A percentile compares a stretch with the other conserved stretches of the same genome.
Conservation (phyloP, 441 rosid genomes). For the Metrosideros polymorpha region DNA sequence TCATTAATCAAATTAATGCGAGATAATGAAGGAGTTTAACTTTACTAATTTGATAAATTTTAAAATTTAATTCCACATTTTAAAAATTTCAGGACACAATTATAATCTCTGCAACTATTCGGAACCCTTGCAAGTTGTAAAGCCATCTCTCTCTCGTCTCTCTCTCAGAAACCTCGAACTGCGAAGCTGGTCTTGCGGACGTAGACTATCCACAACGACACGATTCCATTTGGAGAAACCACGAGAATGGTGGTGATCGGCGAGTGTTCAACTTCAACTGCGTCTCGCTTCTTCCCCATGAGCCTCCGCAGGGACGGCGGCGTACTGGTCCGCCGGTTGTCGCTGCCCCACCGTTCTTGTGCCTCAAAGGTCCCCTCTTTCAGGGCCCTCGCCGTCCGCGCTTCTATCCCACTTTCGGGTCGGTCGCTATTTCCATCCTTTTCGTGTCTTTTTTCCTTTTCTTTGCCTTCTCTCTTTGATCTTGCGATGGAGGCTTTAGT, state of each 20-base stretch:
- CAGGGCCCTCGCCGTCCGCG: constrained; percentile 17
- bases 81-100: neutral
- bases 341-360: constrained; percentile 15
- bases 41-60: neutral
- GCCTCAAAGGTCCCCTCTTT: constrained; percentile 3
- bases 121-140: no score
- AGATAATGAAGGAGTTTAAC: accelerated
- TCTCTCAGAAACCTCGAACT: neutral
- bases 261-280: constrained; percentile 34
- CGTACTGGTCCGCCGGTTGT: constrained; percentile 16
- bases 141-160: neutral
- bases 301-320: neutral
- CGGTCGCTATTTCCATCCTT: constrained; percentile 5
- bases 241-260: constrained; percentile 1
- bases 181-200: neutral
- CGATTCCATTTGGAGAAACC: neutral
- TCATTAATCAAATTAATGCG: neutral
- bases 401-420: constrained; percentile 14
- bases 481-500: neutral
- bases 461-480: neutral
- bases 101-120: no score
- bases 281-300: constrained; percentile 2
- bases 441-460: constrained; percentile 6
- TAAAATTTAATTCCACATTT: neutral
- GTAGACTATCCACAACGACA: neutral